A percentile compares a stretch with the other conserved stretches of the same genome.
Conservation (phyloP, 495 filamentous ascomycete species). For the Xylaria palmicola region DNA sequence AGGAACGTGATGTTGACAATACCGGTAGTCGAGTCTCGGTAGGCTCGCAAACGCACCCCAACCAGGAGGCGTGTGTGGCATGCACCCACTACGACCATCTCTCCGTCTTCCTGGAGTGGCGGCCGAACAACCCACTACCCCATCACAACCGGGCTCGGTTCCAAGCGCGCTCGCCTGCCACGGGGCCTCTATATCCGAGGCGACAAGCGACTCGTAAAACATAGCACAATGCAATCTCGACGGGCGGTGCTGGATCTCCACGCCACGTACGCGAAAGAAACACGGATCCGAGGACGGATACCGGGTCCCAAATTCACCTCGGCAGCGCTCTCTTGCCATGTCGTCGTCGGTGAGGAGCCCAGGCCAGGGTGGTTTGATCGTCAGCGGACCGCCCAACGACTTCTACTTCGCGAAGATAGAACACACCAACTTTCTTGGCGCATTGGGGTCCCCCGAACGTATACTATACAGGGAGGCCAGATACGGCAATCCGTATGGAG, state of each 20-base stretch:
- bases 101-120: not conserved
- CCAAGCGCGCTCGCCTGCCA: not conserved
- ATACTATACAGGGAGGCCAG: not conserved
- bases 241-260: not conserved
- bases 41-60: not conserved
- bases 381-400: conserved; percentile 2
- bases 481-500: not conserved
- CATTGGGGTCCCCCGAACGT: not conserved
- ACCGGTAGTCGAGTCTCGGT: no score
- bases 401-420: not conserved
- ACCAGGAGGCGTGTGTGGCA: not conserved
- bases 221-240: not conserved
- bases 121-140: not conserved
- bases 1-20: not conserved
- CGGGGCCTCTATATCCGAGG: not conserved
- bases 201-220: not conserved
- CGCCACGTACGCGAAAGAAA: not conserved
- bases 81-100: not conserved
- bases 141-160: conserved; percentile 1
- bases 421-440: not conserved
- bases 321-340: not conserved
- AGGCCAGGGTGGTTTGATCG: conserved; percentile 8
- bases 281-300: not conserved
- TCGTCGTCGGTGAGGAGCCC: conserved; percentile 3
- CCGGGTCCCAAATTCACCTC: not conserved